Evolutionary conservation across 1,284 basidiomycete species (phyloP).

Genomic region (Ceratobasidium sp.): DNA sequence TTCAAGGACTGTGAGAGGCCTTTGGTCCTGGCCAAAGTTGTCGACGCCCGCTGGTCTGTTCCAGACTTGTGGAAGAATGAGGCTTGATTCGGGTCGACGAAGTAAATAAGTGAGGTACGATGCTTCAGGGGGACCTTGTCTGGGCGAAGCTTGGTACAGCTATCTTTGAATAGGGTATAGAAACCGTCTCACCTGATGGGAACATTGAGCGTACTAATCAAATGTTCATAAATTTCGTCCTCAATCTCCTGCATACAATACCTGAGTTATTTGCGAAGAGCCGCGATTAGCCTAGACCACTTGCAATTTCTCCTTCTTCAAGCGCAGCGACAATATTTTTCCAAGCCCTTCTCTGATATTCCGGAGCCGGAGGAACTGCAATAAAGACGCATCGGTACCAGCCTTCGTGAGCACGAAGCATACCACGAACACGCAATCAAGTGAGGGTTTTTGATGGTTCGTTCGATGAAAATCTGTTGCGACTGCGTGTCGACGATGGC

Average conservation of each 20-base stretch:
- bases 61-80: constrained; percentile 40
- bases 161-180: constrained; percentile 45
- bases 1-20: constrained; percentile 66
- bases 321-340: constrained; percentile 67
- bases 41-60: constrained; percentile 35
- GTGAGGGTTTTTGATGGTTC: constrained; percentile 10
- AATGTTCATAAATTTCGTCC: constrained; percentile 65
- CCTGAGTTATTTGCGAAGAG: constrained; percentile 36
- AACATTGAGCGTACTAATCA: constrained; percentile 54
- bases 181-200: not conserved
- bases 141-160: constrained; percentile 9
- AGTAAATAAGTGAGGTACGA: constrained; percentile 67
- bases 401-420: not conserved
- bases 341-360: constrained; percentile 71
- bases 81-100: constrained; percentile 9
- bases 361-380: constrained; percentile 63
- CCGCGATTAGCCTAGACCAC: constrained; percentile 41
- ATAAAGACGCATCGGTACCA: not conserved
- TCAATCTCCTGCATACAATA: constrained; percentile 61
- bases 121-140: constrained; percentile 53
- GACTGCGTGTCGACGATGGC: not conserved
- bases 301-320: constrained; percentile 58
- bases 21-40: constrained; percentile 44
- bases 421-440: not conserved
- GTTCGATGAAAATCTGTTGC: not conserved